These are phyloP conservation scores for Clavispora santaluciae DNA, from an alignment of 805 yeast genomes.

Conservation along the genomic window DNA sequence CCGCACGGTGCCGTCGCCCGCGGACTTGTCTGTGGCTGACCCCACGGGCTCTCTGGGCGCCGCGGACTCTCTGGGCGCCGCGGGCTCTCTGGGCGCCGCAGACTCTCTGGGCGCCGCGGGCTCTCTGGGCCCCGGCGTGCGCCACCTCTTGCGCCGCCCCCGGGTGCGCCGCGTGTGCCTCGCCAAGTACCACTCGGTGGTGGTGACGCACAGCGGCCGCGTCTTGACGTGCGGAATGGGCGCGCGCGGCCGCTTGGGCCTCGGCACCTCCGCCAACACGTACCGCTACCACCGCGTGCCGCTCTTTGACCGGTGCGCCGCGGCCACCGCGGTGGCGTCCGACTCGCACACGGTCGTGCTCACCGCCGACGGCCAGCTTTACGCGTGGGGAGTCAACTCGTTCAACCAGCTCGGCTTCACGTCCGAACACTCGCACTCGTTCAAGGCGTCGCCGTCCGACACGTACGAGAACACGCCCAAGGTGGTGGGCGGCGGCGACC, in stretches of 20 bases:
- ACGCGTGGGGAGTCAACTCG: constrained; percentile 75
- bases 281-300: constrained; percentile 43
- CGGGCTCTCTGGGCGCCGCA: too few relatives aligned
- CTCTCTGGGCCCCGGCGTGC: constrained; percentile 6
- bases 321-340: constrained; percentile 37
- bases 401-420: constrained; percentile 59
- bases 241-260: constrained; percentile 69
- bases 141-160: constrained; percentile 26
- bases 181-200: constrained; percentile 62
- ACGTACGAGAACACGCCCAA: constrained; percentile 35
- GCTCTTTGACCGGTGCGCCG: constrained; percentile 20
- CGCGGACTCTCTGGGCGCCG: too few relatives aligned
- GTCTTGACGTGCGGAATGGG: constrained; percentile 64
- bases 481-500: constrained; percentile 37
- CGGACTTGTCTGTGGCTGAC: constrained; percentile 26
- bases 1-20: constrained; percentile 36
- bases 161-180: constrained; percentile 45
- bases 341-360: constrained; percentile 66
- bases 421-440: constrained; percentile 10
- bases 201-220: constrained; percentile 52
- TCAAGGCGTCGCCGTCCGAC: constrained; percentile 21
- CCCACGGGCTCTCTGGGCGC: constrained; percentile 2
- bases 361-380: constrained; percentile 49
- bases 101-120: too few relatives aligned
- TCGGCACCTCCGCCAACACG: constrained; percentile 32